Percentiles rank a stretch among this genome's conserved stretches.
These are phyloP conservation scores for Eucalyptus sideroxylon DNA, from an alignment of 345 rosid genomes.

Conservation along the genomic window DNA sequence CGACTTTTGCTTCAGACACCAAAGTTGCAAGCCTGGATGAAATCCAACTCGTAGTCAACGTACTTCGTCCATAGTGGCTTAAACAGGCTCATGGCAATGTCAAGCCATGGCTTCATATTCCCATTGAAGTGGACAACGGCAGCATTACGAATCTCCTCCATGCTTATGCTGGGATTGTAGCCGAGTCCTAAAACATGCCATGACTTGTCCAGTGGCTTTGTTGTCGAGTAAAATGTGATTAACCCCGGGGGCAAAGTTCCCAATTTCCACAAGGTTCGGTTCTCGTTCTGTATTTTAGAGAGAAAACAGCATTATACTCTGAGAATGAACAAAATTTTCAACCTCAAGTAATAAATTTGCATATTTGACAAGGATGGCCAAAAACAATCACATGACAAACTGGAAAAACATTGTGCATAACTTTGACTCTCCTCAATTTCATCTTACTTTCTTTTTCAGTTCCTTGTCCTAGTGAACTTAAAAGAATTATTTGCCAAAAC, in stretches of 20 bases:
- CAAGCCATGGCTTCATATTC: slow-evolving; percentile 98
- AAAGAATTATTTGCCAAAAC: not conserved
- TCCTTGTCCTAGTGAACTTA: not conserved
- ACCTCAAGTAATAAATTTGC: not conserved
- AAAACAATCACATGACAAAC: not conserved
- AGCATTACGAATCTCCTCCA: slow-evolving; percentile 86
- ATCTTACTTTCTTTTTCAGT: not conserved
- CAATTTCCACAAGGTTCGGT: slow-evolving; percentile 84
- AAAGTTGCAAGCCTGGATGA: slow-evolving; percentile 91
- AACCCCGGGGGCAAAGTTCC: slow-evolving; percentile 93
- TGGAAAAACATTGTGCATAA: not conserved
- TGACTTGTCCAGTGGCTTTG: slow-evolving; percentile 85
- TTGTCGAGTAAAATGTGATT: slow-evolving; percentile 90
- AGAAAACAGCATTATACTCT: not conserved
- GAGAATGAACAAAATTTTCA: not conserved
- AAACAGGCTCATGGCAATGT: slow-evolving; percentile 93
- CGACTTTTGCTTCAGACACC: slow-evolving; percentile 28
- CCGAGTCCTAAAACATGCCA: slow-evolving; percentile 99
- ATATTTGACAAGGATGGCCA: not conserved
- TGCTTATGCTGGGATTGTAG: slow-evolving; percentile 86
- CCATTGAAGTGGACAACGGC: slow-evolving; percentile 96
- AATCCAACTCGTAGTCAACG: slow-evolving; percentile 81
- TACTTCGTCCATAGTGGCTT: slow-evolving; percentile 81
- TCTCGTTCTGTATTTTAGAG: slow-evolving; percentile 64
- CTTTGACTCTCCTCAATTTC: not conserved